Evolutionary conservation across 108 stramenopile species (phyloP).

Genomic region (Skeletonema potamos): DNA sequence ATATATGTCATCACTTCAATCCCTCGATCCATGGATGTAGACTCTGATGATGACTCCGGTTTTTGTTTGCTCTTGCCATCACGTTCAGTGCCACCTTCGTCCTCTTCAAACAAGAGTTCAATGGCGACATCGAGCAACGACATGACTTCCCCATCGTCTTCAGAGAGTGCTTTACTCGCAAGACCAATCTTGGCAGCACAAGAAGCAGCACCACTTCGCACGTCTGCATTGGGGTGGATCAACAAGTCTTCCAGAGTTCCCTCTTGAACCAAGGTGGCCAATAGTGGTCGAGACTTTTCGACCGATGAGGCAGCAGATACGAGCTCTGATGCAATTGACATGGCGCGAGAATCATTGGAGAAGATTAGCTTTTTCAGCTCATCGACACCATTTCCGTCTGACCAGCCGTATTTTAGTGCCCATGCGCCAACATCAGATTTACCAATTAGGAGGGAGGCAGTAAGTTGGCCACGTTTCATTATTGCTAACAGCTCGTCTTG

Average conservation of each 20-base stretch:
- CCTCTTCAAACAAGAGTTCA: slow-evolving; percentile 72
- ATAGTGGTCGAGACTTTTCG: slow-evolving; percentile 56
- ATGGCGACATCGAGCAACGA: slow-evolving; percentile 74
- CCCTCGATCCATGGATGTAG: slow-evolving; percentile 85
- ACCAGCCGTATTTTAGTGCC: slow-evolving; percentile 73
- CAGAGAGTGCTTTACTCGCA: slow-evolving; percentile 58
- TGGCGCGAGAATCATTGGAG: slow-evolving; percentile 65
- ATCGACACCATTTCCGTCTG: slow-evolving; percentile 30
- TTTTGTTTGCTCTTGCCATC: slow-evolving; percentile 12
- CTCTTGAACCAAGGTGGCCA: slow-evolving; percentile 54
- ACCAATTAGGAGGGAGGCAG: slow-evolving; percentile 64
- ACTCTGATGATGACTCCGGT: slow-evolving; percentile 14
- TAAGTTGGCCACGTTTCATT: slow-evolving; percentile 70
- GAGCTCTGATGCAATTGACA: slow-evolving; percentile 82
- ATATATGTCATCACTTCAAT: slow-evolving; percentile 92
- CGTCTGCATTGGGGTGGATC: slow-evolving; percentile 59
- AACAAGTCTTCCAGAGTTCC: slow-evolving; percentile 64
- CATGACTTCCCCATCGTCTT: slow-evolving; percentile 73
- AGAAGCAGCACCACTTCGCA: slow-evolving; percentile 82
- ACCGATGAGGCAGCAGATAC: slow-evolving; percentile 76
- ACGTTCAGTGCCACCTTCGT: slow-evolving; percentile 10
- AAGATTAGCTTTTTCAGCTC: slow-evolving; percentile 53
- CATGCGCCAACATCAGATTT: slow-evolving; percentile 70
- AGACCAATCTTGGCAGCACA: slow-evolving; percentile 85
- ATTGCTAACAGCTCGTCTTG: slow-evolving; percentile 37